These are phyloP conservation scores for Orobanche coerulescens DNA, from an alignment of 257 asterid genomes.

Conservation along the genomic window DNA sequence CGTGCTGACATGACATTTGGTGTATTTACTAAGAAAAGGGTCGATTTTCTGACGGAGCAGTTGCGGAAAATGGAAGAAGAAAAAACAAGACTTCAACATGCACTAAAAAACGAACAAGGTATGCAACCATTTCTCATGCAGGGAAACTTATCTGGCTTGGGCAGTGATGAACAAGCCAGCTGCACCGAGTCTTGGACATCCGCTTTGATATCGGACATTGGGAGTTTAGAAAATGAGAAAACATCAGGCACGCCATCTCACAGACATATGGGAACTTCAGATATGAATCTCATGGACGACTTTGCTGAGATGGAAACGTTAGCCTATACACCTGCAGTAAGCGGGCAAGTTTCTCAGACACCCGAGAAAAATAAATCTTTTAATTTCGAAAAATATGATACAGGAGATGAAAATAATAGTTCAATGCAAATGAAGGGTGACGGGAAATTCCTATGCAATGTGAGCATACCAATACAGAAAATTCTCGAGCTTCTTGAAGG, in stretches of 20 bases:
- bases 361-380: constrained; percentile 17
- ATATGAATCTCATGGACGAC: constrained; percentile 78
- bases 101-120: constrained; percentile 27
- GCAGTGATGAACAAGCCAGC: constrained; percentile 58
- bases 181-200: constrained; percentile 52
- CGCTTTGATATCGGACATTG: constrained; percentile 35
- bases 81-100: background rate
- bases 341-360: constrained; percentile 20
- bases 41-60: background rate
- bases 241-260: constrained; percentile 27
- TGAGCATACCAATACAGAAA: constrained; percentile 40
- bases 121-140: constrained; percentile 21
- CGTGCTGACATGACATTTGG: constrained; percentile 28
- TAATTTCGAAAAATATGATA: constrained; percentile 23
- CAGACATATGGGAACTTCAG: constrained; percentile 43
- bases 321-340: constrained; percentile 25
- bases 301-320: constrained; percentile 89
- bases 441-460: constrained; percentile 11
- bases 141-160: constrained; percentile 43
- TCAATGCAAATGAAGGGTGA: constrained; percentile 25
- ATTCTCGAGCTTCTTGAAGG: constrained; percentile 73
- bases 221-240: constrained; percentile 43
- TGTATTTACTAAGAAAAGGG: constrained; percentile 23
- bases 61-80: background rate
- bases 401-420: constrained; percentile 21